A percentile compares a stretch with the other conserved stretches of the same genome.
Evolutionary conservation across 2,329 filamentous ascomycete genomes (phyloP).

Genomic region (Cyphellophora attinorum): DNA sequence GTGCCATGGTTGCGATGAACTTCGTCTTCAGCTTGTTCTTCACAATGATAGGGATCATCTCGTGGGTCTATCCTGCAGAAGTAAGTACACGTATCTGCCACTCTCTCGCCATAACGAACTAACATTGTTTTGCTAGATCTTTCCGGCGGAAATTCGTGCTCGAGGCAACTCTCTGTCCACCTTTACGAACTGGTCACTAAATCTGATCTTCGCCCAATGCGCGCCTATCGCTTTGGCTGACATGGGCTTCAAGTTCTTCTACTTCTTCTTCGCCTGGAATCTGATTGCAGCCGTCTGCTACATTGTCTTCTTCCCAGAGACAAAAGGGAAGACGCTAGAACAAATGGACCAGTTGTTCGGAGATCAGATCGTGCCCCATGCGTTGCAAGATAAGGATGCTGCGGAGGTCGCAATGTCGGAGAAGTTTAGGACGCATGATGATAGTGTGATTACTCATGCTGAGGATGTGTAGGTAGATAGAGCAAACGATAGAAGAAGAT

Average conservation of each 20-base stretch:
- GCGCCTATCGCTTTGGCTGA: conserved; percentile 32
- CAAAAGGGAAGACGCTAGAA: conserved; percentile 22
- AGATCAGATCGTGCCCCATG: no score
- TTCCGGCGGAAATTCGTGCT: conserved; percentile 33
- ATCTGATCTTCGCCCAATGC: conserved; percentile 40
- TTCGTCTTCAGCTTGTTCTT: conserved; percentile 37
- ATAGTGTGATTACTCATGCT: no score
- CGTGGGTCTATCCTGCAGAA: conserved; percentile 34
- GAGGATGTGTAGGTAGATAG: no score
- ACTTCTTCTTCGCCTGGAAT: conserved; percentile 41
- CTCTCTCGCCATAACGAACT: background rate
- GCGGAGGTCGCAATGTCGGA: no score
- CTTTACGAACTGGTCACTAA: conserved; percentile 35
- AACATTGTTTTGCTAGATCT: conserved; percentile 24
- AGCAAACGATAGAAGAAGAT: no score
- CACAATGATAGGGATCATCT: conserved; percentile 34
- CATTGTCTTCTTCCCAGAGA: conserved; percentile 25
- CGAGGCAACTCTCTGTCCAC: conserved; percentile 33
- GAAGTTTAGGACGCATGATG: no score
- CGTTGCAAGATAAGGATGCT: no score
- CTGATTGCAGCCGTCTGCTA: conserved; percentile 27
- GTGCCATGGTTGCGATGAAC: conserved; percentile 37
- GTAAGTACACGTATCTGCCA: background rate
- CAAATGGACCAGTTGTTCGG: conserved; percentile 23
- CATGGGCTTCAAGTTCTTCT: conserved; percentile 40